Base-by-base conservation (phyloP, 2,329 filamentous ascomycete genomes). In the Aplosporella prunicola region DNA sequence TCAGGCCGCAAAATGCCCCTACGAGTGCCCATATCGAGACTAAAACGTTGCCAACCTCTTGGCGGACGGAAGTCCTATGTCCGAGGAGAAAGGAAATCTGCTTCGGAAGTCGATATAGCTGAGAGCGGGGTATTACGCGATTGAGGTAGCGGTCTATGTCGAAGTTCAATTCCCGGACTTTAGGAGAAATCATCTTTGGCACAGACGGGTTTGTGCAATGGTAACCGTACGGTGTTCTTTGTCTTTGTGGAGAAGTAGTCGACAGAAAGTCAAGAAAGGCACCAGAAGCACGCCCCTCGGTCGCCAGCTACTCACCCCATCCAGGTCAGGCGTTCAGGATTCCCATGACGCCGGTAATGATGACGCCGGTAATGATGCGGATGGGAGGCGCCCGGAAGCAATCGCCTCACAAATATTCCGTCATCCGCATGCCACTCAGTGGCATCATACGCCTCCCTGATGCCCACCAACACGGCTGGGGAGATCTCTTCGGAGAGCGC, bases 61-160 rank as follows among this genome's bases (percentile, higher is more conserved):
- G 52, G 24, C 46, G 48, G 11, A 55, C 51, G 32, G 55, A 41
- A 25, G 51, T 52, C 16, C 66, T 51, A 42, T 67, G 62, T 3
- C 67, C 66, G 2, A 93, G 61, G 47, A 85, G 81, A 46, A 76
- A 72, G 14, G 82, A 72, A 14, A 91, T 52, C 0, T 72, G 71
- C 31, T 65, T 66, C 0, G 86, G 87, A 1, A 93, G 52, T 29
- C 65, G 61, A 18, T 71, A 62, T 55, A 84, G 71, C 47, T 72
- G 74, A 26, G 80, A 79, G 10, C 72, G 64, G 7, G 82, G 82
- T 16, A 93, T 53, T 43, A 76, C 67, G 3, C 71, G 80, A 55
- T 89, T 86, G 34, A 93, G 55, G 53, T 80, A 76, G n/a, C 61
- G 62, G 66, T 94, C 87, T 45, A 93, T 73, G 60, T 91, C 76